Evolutionary conservation across 1,284 basidiomycete species (phyloP).

Genomic region (Kwoniella shivajii): DNA sequence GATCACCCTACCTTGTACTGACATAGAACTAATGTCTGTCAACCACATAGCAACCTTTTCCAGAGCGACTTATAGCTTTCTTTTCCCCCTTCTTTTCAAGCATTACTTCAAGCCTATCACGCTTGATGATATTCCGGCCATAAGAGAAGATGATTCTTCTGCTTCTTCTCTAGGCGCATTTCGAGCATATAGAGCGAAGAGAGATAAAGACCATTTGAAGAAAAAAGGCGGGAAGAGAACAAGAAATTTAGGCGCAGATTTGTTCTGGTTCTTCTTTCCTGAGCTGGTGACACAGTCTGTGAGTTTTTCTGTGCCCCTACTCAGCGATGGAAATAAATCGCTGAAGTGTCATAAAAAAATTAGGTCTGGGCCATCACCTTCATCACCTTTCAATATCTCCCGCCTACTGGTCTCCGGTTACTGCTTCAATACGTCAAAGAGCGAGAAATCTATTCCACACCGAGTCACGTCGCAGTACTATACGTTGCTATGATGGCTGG

Average conservation of each 20-base stretch:
- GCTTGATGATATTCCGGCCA: slow-evolving; percentile 56
- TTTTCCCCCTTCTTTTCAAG: slow-evolving; percentile 54
- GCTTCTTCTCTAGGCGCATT: slow-evolving; percentile 55
- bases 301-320: slow-evolving; percentile 9
- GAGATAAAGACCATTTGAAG: slow-evolving; percentile 22
- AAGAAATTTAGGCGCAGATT: slow-evolving; percentile 50
- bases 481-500: slow-evolving; percentile 58
- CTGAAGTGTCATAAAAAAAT: slow-evolving; percentile 7
- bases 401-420: slow-evolving; percentile 58
- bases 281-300: slow-evolving; percentile 33
- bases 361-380: slow-evolving; percentile 55
- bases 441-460: slow-evolving; percentile 41
- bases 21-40: too few species aligned
- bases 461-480: slow-evolving; percentile 57
- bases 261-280: slow-evolving; percentile 38
- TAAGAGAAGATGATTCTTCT: slow-evolving; percentile 59
- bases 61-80: slow-evolving; percentile 52
- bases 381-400: slow-evolving; percentile 56
- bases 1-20: too few species aligned
- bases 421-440: slow-evolving; percentile 57
- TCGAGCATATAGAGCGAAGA: slow-evolving; percentile 39
- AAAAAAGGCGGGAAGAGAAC: slow-evolving; percentile 34
- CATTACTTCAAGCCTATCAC: slow-evolving; percentile 55
- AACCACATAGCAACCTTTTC: slow-evolving; percentile 50
- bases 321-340: too few species aligned